These are phyloP conservation scores for Penicillium taxi DNA, from an alignment of 495 filamentous ascomycete genomes.

Conservation along the genomic window DNA sequence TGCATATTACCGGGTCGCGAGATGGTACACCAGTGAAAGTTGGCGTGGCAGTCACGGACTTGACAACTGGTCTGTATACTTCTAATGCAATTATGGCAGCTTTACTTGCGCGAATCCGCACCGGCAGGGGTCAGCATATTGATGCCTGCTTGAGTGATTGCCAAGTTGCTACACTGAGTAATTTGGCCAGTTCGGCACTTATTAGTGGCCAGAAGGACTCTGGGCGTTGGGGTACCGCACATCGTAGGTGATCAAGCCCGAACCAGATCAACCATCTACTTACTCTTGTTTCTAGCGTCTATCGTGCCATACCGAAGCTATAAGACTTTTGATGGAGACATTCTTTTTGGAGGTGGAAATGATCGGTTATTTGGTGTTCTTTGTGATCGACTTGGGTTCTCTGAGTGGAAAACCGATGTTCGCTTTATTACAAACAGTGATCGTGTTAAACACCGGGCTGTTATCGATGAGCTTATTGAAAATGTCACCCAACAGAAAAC, in stretches of 20 bases:
- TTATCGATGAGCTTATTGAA: slow-evolving; percentile 72
- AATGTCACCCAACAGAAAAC: slow-evolving; percentile 65
- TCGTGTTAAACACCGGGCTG: slow-evolving; percentile 68
- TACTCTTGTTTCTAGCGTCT: slow-evolving; percentile 50
- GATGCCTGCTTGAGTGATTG: slow-evolving; percentile 88
- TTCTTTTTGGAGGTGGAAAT: slow-evolving; percentile 90
- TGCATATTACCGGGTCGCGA: slow-evolving; percentile 90
- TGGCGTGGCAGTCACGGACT: slow-evolving; percentile 90
- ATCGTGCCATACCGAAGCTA: slow-evolving; percentile 94
- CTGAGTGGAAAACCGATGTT: slow-evolving; percentile 70
- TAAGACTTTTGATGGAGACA: slow-evolving; percentile 84
- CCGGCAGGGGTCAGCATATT: slow-evolving; percentile 80
- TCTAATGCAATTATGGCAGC: slow-evolving; percentile 96
- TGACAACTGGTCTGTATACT: slow-evolving; percentile 96
- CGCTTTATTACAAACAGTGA: slow-evolving; percentile 74
- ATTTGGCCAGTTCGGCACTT: slow-evolving; percentile 85
- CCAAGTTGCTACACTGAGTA: slow-evolving; percentile 85
- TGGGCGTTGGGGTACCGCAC: slow-evolving; percentile 90
- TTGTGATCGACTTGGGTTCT: slow-evolving; percentile 65
- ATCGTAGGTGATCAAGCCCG: slow-evolving; percentile 54
- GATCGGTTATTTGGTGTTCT: slow-evolving; percentile 84
- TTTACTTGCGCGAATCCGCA: slow-evolving; percentile 58
- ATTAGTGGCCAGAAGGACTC: slow-evolving; percentile 83
- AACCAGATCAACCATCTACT: slow-evolving; percentile 2
- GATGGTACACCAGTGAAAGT: slow-evolving; percentile 95